Base-by-base conservation (phyloP, 2,329 filamentous ascomycete species). In the Fusarium pseudonygamai region DNA sequence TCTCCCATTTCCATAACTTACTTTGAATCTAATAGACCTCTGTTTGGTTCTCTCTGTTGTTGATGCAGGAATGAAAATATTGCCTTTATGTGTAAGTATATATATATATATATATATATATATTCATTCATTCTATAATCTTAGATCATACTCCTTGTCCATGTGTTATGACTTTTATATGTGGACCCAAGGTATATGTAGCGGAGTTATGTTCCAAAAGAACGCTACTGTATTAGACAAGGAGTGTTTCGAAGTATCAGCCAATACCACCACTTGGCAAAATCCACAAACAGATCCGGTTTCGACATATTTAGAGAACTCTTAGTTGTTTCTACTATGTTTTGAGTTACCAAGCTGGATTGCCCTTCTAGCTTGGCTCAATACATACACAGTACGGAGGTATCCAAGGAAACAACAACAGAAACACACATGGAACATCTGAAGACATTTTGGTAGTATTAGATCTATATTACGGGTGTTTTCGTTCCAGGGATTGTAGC, bases 231-330 rank as follows among this genome's bases (percentile, higher is more conserved):
- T n/a, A 49, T 59, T 55, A 46, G 53, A 58, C 36, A 69, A 57
- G 53, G 56, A 57, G 64, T 57, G 71, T 74, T 74, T 74, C 72
- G 45, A 55, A 66, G 45, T 30, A 59, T 61, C 26, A 52, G 47
- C 56, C 43, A 47, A 46, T 62, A 56, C 49, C 24, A 59, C 60
- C 52, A 39, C 57, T 58, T 52, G 45, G 55, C 45, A 72, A 56
- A 55, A 18, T 40, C 45, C 43, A 49, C 53, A 67, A 57, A 62
- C 52, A 59, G 18, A 69, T 56, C 52, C 40, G 46, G 42, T 63
- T 59, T 68, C 39, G 63, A 39, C 49, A 39, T 32, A 26, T n/a
- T 30, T 37, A 57, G 61, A 56, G 45, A 43, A 13, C 22, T 36
- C 22, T 49, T 20, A 14, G 56, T 14, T 45, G 66, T 66, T 60